Percentiles rank a stretch among this genome's conserved stretches.
Conservation (phyloP, 2,329 filamentous ascomycete species). For the Diaporthe citriasiana region DNA sequence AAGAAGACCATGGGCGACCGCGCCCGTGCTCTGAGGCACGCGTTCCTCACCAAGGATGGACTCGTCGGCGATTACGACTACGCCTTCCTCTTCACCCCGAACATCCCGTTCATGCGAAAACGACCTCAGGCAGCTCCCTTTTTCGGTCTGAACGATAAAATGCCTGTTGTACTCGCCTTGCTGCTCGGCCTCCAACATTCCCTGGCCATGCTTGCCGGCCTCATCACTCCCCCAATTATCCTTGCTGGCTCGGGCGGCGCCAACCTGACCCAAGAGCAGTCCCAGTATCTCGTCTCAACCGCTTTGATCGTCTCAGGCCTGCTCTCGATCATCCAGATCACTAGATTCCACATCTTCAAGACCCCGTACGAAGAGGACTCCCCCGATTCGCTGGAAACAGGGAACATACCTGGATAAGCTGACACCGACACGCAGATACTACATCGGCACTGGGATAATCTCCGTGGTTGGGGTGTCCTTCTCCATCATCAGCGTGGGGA, state of each 20-base stretch:
- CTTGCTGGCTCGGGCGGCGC: conserved; percentile 73
- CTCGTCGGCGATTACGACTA: conserved; percentile 92
- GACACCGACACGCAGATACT: conserved; percentile 67
- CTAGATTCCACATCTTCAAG: conserved; percentile 78
- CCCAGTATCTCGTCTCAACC: conserved; percentile 85
- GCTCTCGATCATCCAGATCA: conserved; percentile 82
- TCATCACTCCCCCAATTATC: conserved; percentile 85
- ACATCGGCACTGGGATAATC: conserved; percentile 82
- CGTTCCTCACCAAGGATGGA: conserved; percentile 74
- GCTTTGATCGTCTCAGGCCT: conserved; percentile 84
- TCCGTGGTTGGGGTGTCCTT: conserved; percentile 87
- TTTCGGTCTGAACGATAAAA: conserved; percentile 84
- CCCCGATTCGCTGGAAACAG: background rate
- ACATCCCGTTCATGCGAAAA: conserved; percentile 85
- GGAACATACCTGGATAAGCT: background rate
- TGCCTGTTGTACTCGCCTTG: conserved; percentile 81
- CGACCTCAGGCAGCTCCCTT: conserved; percentile 75
- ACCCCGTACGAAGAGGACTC: conserved; percentile 63
- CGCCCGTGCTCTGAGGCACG: conserved; percentile 53
- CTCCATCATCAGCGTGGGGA: conserved; percentile 80
- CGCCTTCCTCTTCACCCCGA: conserved; percentile 85
- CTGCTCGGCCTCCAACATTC: conserved; percentile 85
- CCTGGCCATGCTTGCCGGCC: conserved; percentile 80
- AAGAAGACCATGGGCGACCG: conserved; percentile 52
- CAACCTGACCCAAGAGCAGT: conserved; percentile 71